These are phyloP conservation scores for Prototheca cutis DNA, from an alignment of 163 green algal species.

Conservation along the genomic window DNA sequence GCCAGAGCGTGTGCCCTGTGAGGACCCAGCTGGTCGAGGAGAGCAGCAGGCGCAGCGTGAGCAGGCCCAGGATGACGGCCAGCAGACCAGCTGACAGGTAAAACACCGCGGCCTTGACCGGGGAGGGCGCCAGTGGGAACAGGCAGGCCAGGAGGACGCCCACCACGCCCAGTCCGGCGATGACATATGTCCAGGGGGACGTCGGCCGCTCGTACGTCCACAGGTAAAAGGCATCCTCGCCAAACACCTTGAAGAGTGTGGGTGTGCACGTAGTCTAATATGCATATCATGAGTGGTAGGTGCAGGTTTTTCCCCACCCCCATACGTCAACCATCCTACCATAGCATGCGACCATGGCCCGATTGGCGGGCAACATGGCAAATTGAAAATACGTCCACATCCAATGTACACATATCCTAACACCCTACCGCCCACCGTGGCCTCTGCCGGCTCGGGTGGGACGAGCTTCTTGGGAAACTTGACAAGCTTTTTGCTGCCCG, in stretches of 20 bases:
- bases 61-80: constrained; percentile 41
- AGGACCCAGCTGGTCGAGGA: constrained; percentile 58
- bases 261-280: no score
- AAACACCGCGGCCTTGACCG: constrained; percentile 51
- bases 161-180: constrained; percentile 35
- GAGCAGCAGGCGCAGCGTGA: constrained; percentile 54
- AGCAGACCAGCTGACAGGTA: constrained; percentile 61
- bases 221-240: constrained; percentile 60
- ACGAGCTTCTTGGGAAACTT: constrained; percentile 78
- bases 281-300: no score
- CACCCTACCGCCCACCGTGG: constrained; percentile 1
- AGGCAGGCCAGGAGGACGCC: constrained; percentile 47
- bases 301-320: no score
- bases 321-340: no score
- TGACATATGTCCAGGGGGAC: constrained; percentile 48
- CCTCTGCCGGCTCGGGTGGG: constrained; percentile 19
- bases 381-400: no score
- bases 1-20: constrained; percentile 64
- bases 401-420: no score
- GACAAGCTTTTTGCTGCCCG: constrained; percentile 65
- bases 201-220: constrained; percentile 68
- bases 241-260: constrained; percentile 34
- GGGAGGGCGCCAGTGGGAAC: constrained; percentile 60
- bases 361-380: no score
- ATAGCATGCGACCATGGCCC: no score